Evolutionary conservation across 371 early-diverging fungal genomes (phyloP).

Genomic region (Haplosporangium sp.): DNA sequence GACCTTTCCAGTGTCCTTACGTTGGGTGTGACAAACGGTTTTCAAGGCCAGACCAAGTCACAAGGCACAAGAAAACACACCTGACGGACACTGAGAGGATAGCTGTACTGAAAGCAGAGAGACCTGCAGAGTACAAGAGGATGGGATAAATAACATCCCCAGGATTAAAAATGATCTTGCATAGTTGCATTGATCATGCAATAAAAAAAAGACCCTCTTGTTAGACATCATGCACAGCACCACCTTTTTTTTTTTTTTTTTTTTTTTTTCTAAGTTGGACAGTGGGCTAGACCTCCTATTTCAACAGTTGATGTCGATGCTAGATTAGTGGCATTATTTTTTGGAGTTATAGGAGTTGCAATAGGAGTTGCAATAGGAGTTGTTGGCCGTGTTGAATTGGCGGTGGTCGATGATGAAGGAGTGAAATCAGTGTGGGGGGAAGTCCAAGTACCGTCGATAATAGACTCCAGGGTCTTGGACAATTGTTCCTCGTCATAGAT

Average conservation of each 20-base stretch:
- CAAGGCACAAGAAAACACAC: conserved; percentile 63
- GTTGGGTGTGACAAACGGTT: conserved; percentile 73
- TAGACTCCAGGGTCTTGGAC: conserved; percentile 27
- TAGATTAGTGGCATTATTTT: neutral
- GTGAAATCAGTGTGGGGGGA: neutral
- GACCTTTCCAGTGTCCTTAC: conserved; percentile 70
- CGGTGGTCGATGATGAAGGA: conserved; percentile 31
- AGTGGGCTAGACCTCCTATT: conserved; percentile 1
- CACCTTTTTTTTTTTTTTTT: neutral
- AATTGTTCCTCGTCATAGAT: conserved; percentile 49
- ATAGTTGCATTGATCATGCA: neutral
- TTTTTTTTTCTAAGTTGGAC: neutral
- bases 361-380: conserved; percentile 12
- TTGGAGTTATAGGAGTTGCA: neutral
- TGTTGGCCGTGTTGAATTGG: conserved; percentile 33
- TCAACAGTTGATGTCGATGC: neutral
- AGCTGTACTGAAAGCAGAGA: conserved; percentile 18
- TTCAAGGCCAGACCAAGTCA: conserved; percentile 75
- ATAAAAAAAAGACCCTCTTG: neutral
- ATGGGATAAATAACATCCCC: neutral
- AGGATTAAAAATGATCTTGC: neutral
- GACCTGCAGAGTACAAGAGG: conserved; percentile 1
- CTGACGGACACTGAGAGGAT: conserved; percentile 18
- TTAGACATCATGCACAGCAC: neutral
- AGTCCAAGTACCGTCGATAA: conserved; percentile 44